These are phyloP conservation scores for Micromonas commoda DNA, from an alignment of 139 green algal genomes.

Conservation along the genomic window DNA sequence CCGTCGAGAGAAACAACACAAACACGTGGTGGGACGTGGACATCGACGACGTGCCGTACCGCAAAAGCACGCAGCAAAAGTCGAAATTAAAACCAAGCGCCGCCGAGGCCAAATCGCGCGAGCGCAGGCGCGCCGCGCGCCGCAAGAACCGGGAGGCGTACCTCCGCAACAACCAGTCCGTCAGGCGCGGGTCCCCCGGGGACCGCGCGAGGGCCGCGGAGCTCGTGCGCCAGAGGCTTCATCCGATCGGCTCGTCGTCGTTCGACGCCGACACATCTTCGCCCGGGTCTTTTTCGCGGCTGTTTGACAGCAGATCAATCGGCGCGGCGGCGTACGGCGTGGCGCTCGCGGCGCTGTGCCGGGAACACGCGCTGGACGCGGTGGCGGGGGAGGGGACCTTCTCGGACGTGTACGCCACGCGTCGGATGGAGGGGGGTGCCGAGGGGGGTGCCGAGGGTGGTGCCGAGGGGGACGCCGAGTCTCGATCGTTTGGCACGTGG, in stretches of 20 bases:
- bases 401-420: conserved; percentile 19
- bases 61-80: background rate
- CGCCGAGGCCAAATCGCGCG: too few species aligned
- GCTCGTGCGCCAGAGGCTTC: too few species aligned
- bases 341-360: background rate
- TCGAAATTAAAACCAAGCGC: background rate
- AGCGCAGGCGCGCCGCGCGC: too few species aligned
- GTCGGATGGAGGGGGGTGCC: background rate
- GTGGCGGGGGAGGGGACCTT: conserved; percentile 19
- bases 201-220: too few species aligned
- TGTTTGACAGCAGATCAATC: too few species aligned
- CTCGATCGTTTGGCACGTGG: too few species aligned
- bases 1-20: background rate
- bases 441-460: background rate
- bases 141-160: background rate
- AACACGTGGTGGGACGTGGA: background rate
- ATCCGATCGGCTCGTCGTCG: too few species aligned
- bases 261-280: too few species aligned
- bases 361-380: background rate
- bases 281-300: too few species aligned
- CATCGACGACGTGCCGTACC: background rate
- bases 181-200: background rate
- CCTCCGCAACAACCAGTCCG: background rate
- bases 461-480: too few species aligned
- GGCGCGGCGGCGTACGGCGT: background rate